phyloP scores from a whole-genome alignment of 75 land plant species.

The Selaginella moellendorffii region DNA sequence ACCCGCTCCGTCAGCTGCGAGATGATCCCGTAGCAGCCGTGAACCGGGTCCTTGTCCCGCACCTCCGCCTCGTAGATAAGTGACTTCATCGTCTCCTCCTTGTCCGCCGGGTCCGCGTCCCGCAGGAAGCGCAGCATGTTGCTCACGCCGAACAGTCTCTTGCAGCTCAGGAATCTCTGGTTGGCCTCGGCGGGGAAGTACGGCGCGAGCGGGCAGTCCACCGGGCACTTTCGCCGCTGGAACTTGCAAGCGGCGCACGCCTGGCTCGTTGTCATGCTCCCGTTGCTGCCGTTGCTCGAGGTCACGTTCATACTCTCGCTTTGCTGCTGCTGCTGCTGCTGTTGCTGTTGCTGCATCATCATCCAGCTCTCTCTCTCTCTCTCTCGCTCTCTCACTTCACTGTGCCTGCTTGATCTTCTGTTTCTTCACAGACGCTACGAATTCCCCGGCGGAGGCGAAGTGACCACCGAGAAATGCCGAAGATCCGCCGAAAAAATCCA shows the following conservation, averaged over 20 bases:
- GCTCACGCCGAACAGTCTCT: constrained; percentile 48
- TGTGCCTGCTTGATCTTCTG: too few relatives aligned
- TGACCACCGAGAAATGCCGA: too few relatives aligned
- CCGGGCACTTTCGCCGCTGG: constrained; percentile 55
- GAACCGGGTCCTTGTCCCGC: constrained; percentile 52
- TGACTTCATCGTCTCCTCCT: constrained; percentile 45
- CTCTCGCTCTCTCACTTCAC: too few relatives aligned
- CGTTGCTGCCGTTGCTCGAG: neutral
- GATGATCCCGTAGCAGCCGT: constrained; percentile 46
- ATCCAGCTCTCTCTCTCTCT: neutral
- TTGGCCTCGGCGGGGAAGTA: constrained; percentile 39
- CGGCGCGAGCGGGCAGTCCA: constrained; percentile 43
- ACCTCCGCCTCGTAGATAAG: constrained; percentile 54
- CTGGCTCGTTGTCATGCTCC: too few relatives aligned
- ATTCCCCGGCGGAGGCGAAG: too few relatives aligned
- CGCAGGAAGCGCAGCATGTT: constrained; percentile 38
- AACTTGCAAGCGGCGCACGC: constrained; percentile 76
- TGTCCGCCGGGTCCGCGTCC: constrained; percentile 26
- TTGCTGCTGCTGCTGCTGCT: too few relatives aligned
- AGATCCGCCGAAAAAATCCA: too few relatives aligned
- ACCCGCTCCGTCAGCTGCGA: constrained; percentile 29
- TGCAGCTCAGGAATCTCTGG: constrained; percentile 32
- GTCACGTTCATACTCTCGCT: neutral
- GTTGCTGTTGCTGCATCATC: neutral
- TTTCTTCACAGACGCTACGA: too few relatives aligned